Conservation (phyloP, 257 asterid species). For the Plantago major region DNA sequence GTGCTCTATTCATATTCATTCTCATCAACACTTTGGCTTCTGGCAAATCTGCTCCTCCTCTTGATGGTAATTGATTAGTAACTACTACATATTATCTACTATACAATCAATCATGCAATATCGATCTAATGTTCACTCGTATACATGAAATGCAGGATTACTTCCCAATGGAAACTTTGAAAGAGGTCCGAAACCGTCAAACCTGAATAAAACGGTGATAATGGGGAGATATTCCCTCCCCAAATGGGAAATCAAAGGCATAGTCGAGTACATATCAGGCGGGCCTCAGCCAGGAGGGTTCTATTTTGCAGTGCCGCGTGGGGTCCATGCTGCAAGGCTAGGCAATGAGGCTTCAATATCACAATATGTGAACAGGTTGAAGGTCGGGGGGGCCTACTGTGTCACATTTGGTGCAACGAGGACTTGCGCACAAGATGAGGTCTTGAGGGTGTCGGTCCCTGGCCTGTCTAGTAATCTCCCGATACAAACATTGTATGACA, state of each 20-base stretch:
- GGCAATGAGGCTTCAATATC: conserved; percentile 73
- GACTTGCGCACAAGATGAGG: conserved; percentile 81
- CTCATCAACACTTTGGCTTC: conserved; percentile 33
- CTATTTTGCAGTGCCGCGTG: conserved; percentile 59
- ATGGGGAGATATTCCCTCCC: conserved; percentile 66
- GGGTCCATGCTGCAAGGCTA: conserved; percentile 64
- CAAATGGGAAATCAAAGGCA: conserved; percentile 62
- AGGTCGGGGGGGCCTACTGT: conserved; percentile 30
- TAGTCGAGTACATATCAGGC: conserved; percentile 61
- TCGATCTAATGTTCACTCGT: neutral
- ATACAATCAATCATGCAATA: too few relatives aligned
- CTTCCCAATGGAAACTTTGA: conserved; percentile 69
- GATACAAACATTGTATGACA: conserved; percentile 65
- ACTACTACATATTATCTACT: neutral
- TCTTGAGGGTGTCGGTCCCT: conserved; percentile 43
- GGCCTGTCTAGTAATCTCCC: conserved; percentile 56
- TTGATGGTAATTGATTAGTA: conserved; percentile 40
- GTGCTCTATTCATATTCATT: conserved; percentile 26
- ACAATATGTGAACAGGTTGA: conserved; percentile 41
- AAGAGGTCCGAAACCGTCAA: conserved; percentile 45
- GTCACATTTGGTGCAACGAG: conserved; percentile 72
- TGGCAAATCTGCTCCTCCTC: conserved; percentile 22
- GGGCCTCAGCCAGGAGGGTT: conserved; percentile 82
- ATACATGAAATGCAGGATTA: conserved; percentile 29
- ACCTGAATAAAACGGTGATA: conserved; percentile 51